Base-by-base conservation (phyloP, 352 stramenopile species). In the Phytophthora fragariae region DNA sequence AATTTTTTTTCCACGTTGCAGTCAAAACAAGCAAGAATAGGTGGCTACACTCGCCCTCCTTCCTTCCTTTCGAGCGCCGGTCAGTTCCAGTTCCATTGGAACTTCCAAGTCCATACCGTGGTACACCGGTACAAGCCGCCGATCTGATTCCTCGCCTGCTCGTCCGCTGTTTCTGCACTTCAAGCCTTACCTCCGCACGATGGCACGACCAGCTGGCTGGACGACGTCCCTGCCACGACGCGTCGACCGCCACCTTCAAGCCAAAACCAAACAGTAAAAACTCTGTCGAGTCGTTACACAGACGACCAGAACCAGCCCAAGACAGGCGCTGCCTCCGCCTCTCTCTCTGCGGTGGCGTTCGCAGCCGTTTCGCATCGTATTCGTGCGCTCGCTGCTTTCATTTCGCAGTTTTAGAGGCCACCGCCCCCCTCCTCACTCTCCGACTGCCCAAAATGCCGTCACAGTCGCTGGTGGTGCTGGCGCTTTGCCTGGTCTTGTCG, bases 251-350 rank as follows among this genome's bases (percentile, higher is more conserved):
- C 15, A 41, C 49, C 10, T 3, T 1, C 52, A 15, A 44, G 14
- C 37, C 35, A 41, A 44, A 44, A n/a, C 19, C 62, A 66, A 66
- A 71, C 63, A 57, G 67, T 74, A 68, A 75, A 75, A 71, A 67
- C 63, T 29, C 49, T 15, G 14, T 17, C 24, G 29, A 61, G 56
- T 52, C 35, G 56, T 52, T 56, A 29, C 17, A 0, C 11, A 39
- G 19, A 24, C 57, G 31, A 33, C 49, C 57, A 63, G 56, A 21
- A 24, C 15, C 33, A 49, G 65, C 67, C 71, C 68, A 75, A 71
- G 67, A 78, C 72, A 78, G 66, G 62, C 72, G 55, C 49, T 3
- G 2, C 27, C 27, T 72, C 72, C 61, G 72, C 61, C 71, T 78
- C 71, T 78, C 65, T 73, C 63, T 54, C 33, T 39, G 24, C 27